Evolutionary conservation across 768 basidiomycete species (phyloP).

Genomic region (Cystofilobasidium ferigula): DNA sequence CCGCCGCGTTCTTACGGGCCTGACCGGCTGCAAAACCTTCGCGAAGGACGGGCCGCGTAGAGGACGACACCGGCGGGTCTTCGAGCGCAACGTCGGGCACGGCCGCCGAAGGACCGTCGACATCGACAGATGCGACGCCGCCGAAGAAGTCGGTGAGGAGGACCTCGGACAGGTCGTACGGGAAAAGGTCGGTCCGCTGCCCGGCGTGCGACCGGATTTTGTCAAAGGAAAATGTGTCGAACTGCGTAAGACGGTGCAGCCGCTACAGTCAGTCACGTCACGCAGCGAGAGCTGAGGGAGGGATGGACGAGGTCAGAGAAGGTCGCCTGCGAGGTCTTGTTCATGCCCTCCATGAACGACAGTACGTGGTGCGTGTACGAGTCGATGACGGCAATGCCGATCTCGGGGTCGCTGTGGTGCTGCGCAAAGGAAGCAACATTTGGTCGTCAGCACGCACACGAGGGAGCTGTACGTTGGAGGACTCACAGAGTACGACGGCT

Average conservation of each 20-base stretch:
- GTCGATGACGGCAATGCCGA: slow-evolving; percentile 93
- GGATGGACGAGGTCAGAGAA: slow-evolving; percentile 65
- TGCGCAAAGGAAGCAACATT: slow-evolving; percentile 39
- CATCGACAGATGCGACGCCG: slow-evolving; percentile 72
- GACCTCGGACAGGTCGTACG: slow-evolving; percentile 46
- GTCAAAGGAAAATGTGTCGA: slow-evolving; percentile 61
- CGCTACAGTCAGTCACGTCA: background rate
- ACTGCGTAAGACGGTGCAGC: slow-evolving; percentile 43
- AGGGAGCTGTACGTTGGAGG: too few relatives aligned
- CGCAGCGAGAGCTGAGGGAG: background rate
- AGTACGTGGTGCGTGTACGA: slow-evolving; percentile 85
- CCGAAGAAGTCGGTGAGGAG: slow-evolving; percentile 78
- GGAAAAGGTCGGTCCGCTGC: slow-evolving; percentile 74
- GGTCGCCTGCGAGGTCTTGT: slow-evolving; percentile 72
- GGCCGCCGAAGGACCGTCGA: slow-evolving; percentile 32
- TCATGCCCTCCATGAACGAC: slow-evolving; percentile 79
- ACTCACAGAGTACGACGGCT: slow-evolving; percentile 86
- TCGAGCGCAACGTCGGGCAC: background rate
- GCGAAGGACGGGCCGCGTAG: background rate
- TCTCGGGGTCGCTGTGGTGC: slow-evolving; percentile 87
- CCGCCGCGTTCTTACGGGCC: background rate
- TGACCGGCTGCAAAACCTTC: background rate
- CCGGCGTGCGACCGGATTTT: slow-evolving; percentile 77
- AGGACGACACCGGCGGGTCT: background rate
- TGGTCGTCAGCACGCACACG: too few relatives aligned